Percentiles rank a stretch among this genome's conserved stretches.
Conservation (phyloP, 2,329 filamentous ascomycete genomes). For the Xylaria sp. region DNA sequence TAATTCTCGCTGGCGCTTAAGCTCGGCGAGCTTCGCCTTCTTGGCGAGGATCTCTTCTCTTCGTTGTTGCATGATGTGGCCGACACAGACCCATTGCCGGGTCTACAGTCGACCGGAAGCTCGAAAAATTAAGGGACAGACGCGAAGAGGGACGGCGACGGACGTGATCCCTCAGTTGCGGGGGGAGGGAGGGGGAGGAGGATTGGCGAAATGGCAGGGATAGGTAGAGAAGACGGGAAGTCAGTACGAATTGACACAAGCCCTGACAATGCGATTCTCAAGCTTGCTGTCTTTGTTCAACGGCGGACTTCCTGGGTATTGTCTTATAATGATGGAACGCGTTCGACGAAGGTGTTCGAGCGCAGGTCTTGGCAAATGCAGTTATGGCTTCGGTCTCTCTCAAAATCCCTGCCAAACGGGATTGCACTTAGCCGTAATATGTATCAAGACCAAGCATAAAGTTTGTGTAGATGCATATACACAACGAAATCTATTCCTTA, state of each 20-base stretch:
- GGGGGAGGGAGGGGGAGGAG: not conserved
- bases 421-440: not conserved
- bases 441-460: not conserved
- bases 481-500: no score
- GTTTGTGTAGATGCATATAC: not conserved
- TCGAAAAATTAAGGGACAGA: not conserved
- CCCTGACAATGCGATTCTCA: not conserved
- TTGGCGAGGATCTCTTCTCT: constrained; percentile 96
- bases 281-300: not conserved
- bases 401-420: constrained; percentile 9
- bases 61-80: constrained; percentile 63
- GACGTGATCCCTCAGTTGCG: not conserved
- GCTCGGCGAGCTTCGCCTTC: constrained; percentile 91
- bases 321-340: constrained; percentile 1
- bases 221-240: not conserved
- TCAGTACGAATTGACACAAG: no score
- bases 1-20: constrained; percentile 86
- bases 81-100: constrained; percentile 43
- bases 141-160: not conserved
- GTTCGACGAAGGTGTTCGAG: constrained; percentile 6
- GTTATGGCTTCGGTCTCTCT: not conserved
- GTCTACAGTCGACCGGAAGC: constrained; percentile 18
- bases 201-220: not conserved
- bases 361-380: constrained; percentile 9
- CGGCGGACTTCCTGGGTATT: not conserved